These are phyloP conservation scores for Lecanoromycetidae sp. DNA, from an alignment of 2,329 filamentous ascomycete species.

Conservation along the genomic window DNA sequence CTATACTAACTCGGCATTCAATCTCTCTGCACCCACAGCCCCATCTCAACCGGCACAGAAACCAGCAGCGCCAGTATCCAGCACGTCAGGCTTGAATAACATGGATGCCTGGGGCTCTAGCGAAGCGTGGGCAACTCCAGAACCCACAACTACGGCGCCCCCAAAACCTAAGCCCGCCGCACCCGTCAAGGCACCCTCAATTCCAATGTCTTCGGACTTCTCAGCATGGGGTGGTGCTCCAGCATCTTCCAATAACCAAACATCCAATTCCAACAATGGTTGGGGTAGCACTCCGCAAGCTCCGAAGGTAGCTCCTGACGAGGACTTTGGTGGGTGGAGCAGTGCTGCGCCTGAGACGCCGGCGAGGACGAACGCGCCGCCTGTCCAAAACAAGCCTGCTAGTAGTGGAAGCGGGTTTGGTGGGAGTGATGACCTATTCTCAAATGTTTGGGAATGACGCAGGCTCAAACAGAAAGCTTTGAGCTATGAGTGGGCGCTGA, in stretches of 20 bases:
- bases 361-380: slow-evolving; percentile 23
- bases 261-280: slow-evolving; percentile 27
- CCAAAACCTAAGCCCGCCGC: slow-evolving; percentile 27
- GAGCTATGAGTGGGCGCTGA: background rate
- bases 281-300: slow-evolving; percentile 43
- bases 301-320: slow-evolving; percentile 71
- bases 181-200: slow-evolving; percentile 30
- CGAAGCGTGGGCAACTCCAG: slow-evolving; percentile 66
- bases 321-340: slow-evolving; percentile 93
- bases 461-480: background rate
- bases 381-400: slow-evolving; percentile 37
- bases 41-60: slow-evolving; percentile 33
- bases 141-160: slow-evolving; percentile 38
- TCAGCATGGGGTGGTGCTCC: slow-evolving; percentile 42
- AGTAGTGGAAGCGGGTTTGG: slow-evolving; percentile 46
- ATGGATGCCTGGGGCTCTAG: slow-evolving; percentile 72
- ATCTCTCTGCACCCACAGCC: slow-evolving; percentile 50
- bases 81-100: slow-evolving; percentile 34
- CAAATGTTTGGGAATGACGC: slow-evolving; percentile 78
- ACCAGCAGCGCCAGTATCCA: slow-evolving; percentile 23
- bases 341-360: slow-evolving; percentile 52
- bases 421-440: slow-evolving; percentile 70
- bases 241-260: slow-evolving; percentile 14
- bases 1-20: slow-evolving; percentile 60
- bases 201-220: slow-evolving; percentile 48